Evolutionary conservation across 345 rosid genomes (phyloP).

Genomic region (Lepidium africanum): DNA sequence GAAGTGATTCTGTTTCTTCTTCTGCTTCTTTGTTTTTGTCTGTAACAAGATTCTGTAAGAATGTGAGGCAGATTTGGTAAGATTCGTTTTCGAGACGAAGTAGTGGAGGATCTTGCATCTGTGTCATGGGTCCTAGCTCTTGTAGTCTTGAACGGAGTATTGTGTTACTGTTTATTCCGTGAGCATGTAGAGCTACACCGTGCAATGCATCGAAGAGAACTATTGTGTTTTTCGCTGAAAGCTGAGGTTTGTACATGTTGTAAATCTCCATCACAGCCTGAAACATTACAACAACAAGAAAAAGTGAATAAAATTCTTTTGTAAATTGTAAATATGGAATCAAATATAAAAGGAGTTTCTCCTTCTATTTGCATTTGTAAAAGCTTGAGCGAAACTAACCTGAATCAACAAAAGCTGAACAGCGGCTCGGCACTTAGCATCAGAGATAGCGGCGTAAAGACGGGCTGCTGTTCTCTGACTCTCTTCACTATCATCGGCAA

Average conservation of each 20-base stretch:
- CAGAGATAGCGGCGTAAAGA: slow-evolving; percentile 56
- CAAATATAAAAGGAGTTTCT: neutral
- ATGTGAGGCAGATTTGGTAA: slow-evolving; percentile 83
- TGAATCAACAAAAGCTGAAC: slow-evolving; percentile 94
- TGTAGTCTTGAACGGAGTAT: slow-evolving; percentile 59
- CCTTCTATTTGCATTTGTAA: neutral
- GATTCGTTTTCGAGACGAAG: slow-evolving; percentile 94
- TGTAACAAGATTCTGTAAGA: slow-evolving; percentile 67
- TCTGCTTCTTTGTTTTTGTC: slow-evolving; percentile 49
- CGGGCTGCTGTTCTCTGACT: slow-evolving; percentile 31
- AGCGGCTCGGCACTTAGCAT: slow-evolving; percentile 96
- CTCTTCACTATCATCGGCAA: slow-evolving; percentile 39
- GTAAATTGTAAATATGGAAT: neutral
- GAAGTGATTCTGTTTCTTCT: slow-evolving; percentile 56
- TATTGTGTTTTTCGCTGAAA: slow-evolving; percentile 63
- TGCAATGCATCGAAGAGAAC: slow-evolving; percentile 83
- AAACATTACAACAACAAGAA: neutral
- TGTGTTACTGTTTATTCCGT: slow-evolving; percentile 53
- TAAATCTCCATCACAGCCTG: slow-evolving; percentile 98
- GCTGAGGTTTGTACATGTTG: slow-evolving; percentile 66
- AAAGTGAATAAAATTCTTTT: neutral
- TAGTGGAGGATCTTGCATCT: slow-evolving; percentile 97
- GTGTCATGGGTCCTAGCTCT: slow-evolving; percentile 82
- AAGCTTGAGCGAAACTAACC: slow-evolving; percentile 35
- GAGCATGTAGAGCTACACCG: slow-evolving; percentile 73